Conservation (phyloP, 148 eudicot genomes). For the Rhododendron kiyosumense region DNA sequence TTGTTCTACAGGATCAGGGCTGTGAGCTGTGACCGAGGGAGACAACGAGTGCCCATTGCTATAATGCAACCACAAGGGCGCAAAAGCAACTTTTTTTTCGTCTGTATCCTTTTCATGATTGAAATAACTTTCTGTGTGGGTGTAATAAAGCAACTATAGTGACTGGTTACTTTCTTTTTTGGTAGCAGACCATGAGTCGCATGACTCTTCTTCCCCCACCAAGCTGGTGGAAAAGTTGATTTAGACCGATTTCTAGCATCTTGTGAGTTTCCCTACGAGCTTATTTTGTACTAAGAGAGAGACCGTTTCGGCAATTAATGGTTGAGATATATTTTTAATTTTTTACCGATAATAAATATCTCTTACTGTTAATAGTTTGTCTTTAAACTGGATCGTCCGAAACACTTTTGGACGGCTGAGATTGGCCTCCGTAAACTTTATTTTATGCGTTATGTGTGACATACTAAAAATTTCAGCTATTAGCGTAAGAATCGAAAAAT, state of each 20-base stretch:
- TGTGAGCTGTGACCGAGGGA: conserved; percentile 9
- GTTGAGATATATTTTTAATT: no score
- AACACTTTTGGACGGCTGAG: no score
- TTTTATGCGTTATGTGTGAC: background rate
- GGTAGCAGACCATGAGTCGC: background rate
- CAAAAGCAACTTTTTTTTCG: conserved; percentile 28
- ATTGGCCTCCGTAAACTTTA: no score
- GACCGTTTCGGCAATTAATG: background rate
- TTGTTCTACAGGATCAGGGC: background rate
- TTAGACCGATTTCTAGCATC: background rate
- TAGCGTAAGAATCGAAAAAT: background rate
- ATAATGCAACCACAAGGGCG: conserved; percentile 49
- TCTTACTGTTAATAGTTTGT: no score
- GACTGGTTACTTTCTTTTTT: background rate
- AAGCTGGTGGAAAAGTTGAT: background rate
- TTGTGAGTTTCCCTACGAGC: background rate
- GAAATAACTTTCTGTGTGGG: background rate
- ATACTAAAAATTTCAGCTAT: background rate
- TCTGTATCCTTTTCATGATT: conserved; percentile 2
- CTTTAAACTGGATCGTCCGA: no score
- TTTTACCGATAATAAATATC: no score
- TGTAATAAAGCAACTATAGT: conserved; percentile 16
- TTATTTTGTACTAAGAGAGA: background rate
- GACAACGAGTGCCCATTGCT: conserved; percentile 45
- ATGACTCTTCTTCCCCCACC: background rate